Conservation (phyloP, 2,329 filamentous ascomycete species). For the Emericellopsis cladophorae region DNA sequence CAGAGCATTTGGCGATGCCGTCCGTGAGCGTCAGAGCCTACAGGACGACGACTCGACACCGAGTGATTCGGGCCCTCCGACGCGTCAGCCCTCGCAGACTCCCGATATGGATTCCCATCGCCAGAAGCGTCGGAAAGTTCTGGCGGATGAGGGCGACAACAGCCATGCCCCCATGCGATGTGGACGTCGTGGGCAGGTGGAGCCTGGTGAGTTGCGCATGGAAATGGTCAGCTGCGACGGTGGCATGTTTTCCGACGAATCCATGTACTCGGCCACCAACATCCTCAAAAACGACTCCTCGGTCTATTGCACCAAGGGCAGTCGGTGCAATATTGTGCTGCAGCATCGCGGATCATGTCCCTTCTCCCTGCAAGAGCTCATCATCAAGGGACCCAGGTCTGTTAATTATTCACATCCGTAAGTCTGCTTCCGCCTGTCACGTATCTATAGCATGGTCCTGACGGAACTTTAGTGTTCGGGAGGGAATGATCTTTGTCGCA, state of each 20-base stretch:
- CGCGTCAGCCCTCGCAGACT: constrained; percentile 19
- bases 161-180: constrained; percentile 56
- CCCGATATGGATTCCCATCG: constrained; percentile 35
- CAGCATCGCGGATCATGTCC: constrained; percentile 68
- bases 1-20: no score
- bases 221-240: constrained; percentile 85
- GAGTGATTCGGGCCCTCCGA: no score
- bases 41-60: no score
- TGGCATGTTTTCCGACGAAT: constrained; percentile 53
- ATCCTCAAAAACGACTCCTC: constrained; percentile 70
- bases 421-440: constrained; percentile 21
- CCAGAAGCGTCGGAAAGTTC: constrained; percentile 58
- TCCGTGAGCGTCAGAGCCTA: no score
- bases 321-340: constrained; percentile 75
- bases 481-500: constrained; percentile 83
- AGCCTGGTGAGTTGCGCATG: constrained; percentile 70
- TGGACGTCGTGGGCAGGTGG: constrained; percentile 77
- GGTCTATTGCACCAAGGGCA: constrained; percentile 85
- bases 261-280: constrained; percentile 61
- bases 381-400: constrained; percentile 72
- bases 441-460: not conserved
- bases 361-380: constrained; percentile 73
- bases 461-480: constrained; percentile 47
- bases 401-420: constrained; percentile 76
- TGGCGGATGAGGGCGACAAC: constrained; percentile 42